phyloP scores from a whole-genome alignment of 164 flowering plant genomes.

The grape (Vitis vinifera) region ASM3070453v1 NC_081811.1:3872501-3873000 shows the following conservation, averaged over 20 bases:
- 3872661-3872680: background rate
- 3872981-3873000: too few species aligned
- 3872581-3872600: too few species aligned
- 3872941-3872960: too few species aligned
- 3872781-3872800: constrained; percentile 25
- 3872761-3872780: constrained; percentile 72
- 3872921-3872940: background rate
- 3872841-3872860: constrained; percentile 32
- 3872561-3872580: too few species aligned
- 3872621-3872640: too few species aligned
- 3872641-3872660: background rate
- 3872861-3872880: constrained; percentile 41
- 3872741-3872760: constrained; percentile 81
- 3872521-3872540: too few species aligned
- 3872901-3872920: background rate
- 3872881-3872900: constrained; percentile 25
- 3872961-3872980: too few species aligned
- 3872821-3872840: constrained; percentile 10
- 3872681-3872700: background rate
- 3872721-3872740: constrained; percentile 52
- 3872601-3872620: too few species aligned
- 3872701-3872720: background rate
- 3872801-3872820: constrained; percentile 18
- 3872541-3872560: too few species aligned
- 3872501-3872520: too few species aligned